A percentile compares a stretch with the other conserved stretches of the same genome.
Conservation (phyloP, 805 yeast species). For the Candida mattraensis region DNA sequence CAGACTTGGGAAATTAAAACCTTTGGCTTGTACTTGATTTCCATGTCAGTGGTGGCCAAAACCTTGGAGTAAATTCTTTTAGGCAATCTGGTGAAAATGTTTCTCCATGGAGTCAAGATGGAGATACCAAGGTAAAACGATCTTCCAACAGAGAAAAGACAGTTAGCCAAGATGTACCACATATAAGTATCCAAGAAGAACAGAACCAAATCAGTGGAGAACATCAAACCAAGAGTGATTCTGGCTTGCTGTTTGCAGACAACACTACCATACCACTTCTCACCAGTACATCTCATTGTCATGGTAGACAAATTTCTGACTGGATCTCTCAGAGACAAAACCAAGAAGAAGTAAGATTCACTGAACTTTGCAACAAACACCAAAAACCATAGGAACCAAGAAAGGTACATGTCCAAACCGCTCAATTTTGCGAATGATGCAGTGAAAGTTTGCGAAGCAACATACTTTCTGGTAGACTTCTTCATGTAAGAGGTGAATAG, state of each 20-base stretch:
- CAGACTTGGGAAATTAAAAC: slow-evolving; percentile 97
- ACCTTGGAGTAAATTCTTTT: slow-evolving; percentile 98
- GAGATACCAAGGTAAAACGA: slow-evolving; percentile 99
- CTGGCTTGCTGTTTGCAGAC: slow-evolving; percentile 86
- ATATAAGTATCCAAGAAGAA: slow-evolving; percentile 98
- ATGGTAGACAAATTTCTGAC: slow-evolving; percentile 83
- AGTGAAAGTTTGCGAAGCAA: slow-evolving; percentile 94
- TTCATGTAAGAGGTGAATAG: slow-evolving; percentile 90
- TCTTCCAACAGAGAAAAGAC: slow-evolving; percentile 94
- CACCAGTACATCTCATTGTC: slow-evolving; percentile 95
- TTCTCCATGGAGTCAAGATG: slow-evolving; percentile 99
- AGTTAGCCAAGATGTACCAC: slow-evolving; percentile 97
- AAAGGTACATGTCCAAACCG: slow-evolving; percentile 95
- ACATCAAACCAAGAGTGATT: slow-evolving; percentile 90
- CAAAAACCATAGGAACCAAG: slow-evolving; percentile 84
- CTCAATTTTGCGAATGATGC: slow-evolving; percentile 79
- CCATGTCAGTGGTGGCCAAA: slow-evolving; percentile 98
- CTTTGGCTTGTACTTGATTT: slow-evolving; percentile 97
- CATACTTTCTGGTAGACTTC: slow-evolving; percentile 80
- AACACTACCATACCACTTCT: slow-evolving; percentile 75
- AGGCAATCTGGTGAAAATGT: slow-evolving; percentile 95
- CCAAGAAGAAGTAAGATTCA: slow-evolving; percentile 93
- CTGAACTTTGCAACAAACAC: slow-evolving; percentile 86
- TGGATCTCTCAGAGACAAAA: slow-evolving; percentile 89
- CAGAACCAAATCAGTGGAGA: slow-evolving; percentile 85